Conservation (phyloP, 306 rosid species). For the Delonix regia region DNA sequence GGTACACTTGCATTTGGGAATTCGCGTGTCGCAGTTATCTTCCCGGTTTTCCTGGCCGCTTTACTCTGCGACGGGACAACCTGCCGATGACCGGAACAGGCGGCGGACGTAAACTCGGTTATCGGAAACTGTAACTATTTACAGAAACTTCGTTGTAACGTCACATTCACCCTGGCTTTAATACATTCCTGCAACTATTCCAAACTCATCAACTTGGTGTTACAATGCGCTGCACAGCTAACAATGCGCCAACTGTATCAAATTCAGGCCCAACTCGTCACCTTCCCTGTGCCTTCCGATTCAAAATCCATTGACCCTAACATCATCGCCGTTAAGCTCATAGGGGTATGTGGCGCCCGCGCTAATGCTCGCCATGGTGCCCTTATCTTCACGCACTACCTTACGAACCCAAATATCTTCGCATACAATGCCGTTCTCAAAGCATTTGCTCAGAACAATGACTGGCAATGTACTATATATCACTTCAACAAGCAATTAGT, state of each 20-base stretch:
- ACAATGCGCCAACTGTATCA: slow-evolving; percentile 49
- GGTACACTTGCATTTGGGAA: no score
- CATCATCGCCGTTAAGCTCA: slow-evolving; percentile 48
- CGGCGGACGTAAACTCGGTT: not conserved
- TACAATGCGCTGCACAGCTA: slow-evolving; percentile 39
- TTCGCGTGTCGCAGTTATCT: not conserved
- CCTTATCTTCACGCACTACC: slow-evolving; percentile 40
- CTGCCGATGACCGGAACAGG: not conserved
- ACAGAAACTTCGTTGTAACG: not conserved
- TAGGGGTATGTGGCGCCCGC: slow-evolving; percentile 39
- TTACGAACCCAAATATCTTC: slow-evolving; percentile 39
- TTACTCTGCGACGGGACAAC: not conserved
- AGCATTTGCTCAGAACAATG: slow-evolving; percentile 50
- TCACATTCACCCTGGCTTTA: slow-evolving; percentile 37
- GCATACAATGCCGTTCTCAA: slow-evolving; percentile 51
- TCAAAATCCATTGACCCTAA: slow-evolving; percentile 45
- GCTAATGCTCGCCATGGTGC: slow-evolving; percentile 36
- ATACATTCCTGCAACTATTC: slow-evolving; percentile 42
- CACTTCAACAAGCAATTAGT: slow-evolving; percentile 35
- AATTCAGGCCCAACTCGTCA: slow-evolving; percentile 43
- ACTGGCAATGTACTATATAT: slow-evolving; percentile 39
- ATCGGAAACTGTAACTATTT: not conserved
- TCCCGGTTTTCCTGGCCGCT: not conserved
- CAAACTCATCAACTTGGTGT: slow-evolving; percentile 43
- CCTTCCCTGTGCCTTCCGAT: slow-evolving; percentile 37